Evolutionary conservation across 73 alveolate species (phyloP).

Genomic region (Symbiodinium pilosum): DNA sequence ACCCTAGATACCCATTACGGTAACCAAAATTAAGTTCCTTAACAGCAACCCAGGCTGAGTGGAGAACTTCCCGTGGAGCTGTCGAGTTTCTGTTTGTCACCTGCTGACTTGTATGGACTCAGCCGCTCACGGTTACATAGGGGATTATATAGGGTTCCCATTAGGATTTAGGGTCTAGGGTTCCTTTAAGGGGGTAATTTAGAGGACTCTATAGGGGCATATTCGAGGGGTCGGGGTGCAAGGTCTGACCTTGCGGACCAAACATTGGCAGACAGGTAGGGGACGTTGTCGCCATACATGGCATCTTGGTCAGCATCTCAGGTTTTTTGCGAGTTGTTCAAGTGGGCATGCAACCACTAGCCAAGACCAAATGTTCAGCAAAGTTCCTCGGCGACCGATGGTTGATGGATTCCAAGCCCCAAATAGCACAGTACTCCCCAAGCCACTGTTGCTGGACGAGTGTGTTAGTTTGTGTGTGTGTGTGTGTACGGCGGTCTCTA

Average conservation of each 20-base stretch:
- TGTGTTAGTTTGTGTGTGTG: too few relatives aligned
- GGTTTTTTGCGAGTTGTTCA: too few relatives aligned
- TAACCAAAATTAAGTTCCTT: too few relatives aligned
- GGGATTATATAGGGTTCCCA: too few relatives aligned
- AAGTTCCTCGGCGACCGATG: background rate
- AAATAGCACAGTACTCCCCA: too few relatives aligned
- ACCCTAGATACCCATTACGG: too few relatives aligned
- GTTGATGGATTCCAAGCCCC: background rate
- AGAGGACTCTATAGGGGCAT: background rate
- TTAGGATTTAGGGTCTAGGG: too few relatives aligned
- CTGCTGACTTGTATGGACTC: background rate
- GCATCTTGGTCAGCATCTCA: constrained; percentile 25
- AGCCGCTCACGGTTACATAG: background rate
- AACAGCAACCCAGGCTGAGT: too few relatives aligned
- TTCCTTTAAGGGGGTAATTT: too few relatives aligned
- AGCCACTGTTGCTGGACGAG: too few relatives aligned
- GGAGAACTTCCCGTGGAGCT: constrained; percentile 61
- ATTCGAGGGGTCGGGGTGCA: background rate
- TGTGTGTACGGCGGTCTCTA: too few relatives aligned
- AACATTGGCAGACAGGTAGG: constrained; percentile 25
- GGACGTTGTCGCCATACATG: constrained; percentile 76
- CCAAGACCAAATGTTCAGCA: background rate
- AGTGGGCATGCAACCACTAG: background rate
- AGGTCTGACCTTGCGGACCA: background rate
- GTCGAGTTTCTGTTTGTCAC: background rate